A percentile compares a stretch with the other conserved stretches of the same genome.
Conservation (phyloP, 805 yeast genomes). For the Kuraishia borneana region DNA sequence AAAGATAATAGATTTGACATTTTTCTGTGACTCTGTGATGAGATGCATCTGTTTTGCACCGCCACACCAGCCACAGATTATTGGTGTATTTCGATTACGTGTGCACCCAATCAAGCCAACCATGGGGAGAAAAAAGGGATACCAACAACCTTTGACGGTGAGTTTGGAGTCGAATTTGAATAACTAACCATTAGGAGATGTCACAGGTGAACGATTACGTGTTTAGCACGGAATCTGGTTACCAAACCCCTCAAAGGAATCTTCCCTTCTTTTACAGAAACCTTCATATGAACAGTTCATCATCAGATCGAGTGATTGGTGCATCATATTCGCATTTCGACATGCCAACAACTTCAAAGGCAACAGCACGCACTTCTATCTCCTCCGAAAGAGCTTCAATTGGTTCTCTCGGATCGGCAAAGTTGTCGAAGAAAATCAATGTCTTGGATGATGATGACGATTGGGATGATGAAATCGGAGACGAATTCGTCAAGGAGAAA, state of each 20-base stretch:
- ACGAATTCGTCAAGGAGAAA: conserved; percentile 2
- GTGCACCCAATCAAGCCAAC: too few species aligned
- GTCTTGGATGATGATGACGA: conserved; percentile 71
- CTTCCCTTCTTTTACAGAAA: conserved; percentile 14
- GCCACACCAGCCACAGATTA: too few species aligned
- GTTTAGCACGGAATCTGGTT: conserved; percentile 8
- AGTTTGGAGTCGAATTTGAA: conserved; percentile 5
- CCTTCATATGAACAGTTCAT: conserved; percentile 7
- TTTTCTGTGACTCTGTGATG: too few species aligned
- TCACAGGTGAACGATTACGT: conserved; percentile 18
- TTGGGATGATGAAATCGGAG: conserved; percentile 73
- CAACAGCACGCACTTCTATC: conserved; percentile 5
- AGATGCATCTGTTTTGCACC: too few species aligned
- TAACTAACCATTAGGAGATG: conserved; percentile 11
- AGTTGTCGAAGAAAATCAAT: neutral
- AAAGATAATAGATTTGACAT: too few species aligned
- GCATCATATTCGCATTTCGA: conserved; percentile 49
- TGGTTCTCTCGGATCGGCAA: conserved; percentile 2
- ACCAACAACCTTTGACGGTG: conserved; percentile 19
- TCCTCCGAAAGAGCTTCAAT: conserved; percentile 3
- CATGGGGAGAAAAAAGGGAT: conserved; percentile 18
- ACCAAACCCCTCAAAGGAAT: conserved; percentile 7
- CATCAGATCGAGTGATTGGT: conserved; percentile 30
- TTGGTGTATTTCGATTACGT: too few species aligned
- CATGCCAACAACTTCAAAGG: conserved; percentile 8